A percentile compares a stretch with the other conserved stretches of the same genome.
These are phyloP conservation scores for Aspergillus flavus DNA, from an alignment of 2,329 filamentous ascomycete genomes.

Conservation along the genomic window DNA sequence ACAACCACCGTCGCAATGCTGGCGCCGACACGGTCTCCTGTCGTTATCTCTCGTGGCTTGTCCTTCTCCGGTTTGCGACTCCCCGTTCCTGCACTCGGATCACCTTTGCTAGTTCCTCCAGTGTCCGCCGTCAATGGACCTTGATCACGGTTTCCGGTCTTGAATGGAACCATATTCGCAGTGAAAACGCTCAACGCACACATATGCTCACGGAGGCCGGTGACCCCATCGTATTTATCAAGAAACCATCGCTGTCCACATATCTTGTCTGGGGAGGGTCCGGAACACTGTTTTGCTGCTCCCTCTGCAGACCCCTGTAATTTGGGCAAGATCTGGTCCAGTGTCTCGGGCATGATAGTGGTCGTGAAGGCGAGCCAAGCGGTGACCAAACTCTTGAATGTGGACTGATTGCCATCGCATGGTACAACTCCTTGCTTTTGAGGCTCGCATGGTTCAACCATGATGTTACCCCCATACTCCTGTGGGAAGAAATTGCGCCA, in stretches of 20 bases:
- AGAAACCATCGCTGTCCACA: conserved; percentile 44
- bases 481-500: conserved; percentile 52
- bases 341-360: conserved; percentile 60
- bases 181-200: conserved; percentile 59
- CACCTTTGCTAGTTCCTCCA: conserved; percentile 58
- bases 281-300: conserved; percentile 46
- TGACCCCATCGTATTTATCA: conserved; percentile 33
- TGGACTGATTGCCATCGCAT: conserved; percentile 55
- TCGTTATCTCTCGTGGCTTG: conserved; percentile 43
- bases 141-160: conserved; percentile 38
- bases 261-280: conserved; percentile 37
- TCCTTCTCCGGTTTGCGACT: conserved; percentile 41
- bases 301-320: conserved; percentile 56
- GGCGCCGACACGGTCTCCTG: conserved; percentile 8
- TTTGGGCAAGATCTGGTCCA: conserved; percentile 53
- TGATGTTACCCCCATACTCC: conserved; percentile 31
- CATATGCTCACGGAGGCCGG: conserved; percentile 43
- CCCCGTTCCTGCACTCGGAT: conserved; percentile 39
- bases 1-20: conserved; percentile 9
- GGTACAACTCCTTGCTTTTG: not conserved
- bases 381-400: conserved; percentile 67
- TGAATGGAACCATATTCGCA: conserved; percentile 49
- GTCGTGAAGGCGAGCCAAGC: conserved; percentile 62
- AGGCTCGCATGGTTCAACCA: conserved; percentile 53
- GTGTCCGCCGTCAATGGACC: conserved; percentile 48